A percentile compares a stretch with the other conserved stretches of the same genome.
These are phyloP conservation scores for Emericellopsis atlantica DNA, from an alignment of 2,329 filamentous ascomycete species.

Conservation along the genomic window DNA sequence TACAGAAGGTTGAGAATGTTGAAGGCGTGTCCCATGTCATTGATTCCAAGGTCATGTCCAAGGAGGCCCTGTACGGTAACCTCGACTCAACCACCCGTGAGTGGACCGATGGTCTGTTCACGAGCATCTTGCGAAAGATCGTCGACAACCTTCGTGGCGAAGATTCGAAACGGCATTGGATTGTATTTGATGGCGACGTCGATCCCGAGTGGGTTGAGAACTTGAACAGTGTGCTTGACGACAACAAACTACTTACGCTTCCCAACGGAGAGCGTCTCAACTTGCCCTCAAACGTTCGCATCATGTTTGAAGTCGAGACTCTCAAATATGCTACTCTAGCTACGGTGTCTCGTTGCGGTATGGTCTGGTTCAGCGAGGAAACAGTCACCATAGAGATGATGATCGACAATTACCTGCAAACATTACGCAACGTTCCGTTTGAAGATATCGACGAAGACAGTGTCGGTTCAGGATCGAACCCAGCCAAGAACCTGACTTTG, in stretches of 20 bases:
- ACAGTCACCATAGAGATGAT: constrained; percentile 90
- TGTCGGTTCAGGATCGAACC: constrained; percentile 60
- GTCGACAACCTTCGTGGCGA: constrained; percentile 97
- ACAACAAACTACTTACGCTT: constrained; percentile 94
- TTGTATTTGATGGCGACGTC: constrained; percentile 97
- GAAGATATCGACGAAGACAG: constrained; percentile 94
- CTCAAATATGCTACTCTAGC: constrained; percentile 94
- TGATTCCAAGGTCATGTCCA: constrained; percentile 99
- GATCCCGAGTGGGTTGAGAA: constrained; percentile 99
- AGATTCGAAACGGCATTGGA: constrained; percentile 95
- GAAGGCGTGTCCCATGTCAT: constrained; percentile 97
- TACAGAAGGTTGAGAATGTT: constrained; percentile 80
- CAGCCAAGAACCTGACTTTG: constrained; percentile 65
- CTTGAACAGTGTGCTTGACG: constrained; percentile 96
- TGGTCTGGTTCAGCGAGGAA: constrained; percentile 99
- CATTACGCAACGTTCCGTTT: constrained; percentile 70
- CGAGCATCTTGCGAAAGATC: constrained; percentile 93
- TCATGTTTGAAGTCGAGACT: constrained; percentile 99
- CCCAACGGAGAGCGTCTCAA: constrained; percentile 98
- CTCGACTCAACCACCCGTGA: constrained; percentile 94
- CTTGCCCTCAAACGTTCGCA: constrained; percentile 84
- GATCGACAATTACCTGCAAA: constrained; percentile 80
- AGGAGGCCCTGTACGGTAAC: constrained; percentile 91
- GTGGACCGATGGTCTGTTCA: constrained; percentile 98
- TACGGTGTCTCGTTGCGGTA: constrained; percentile 98